Percentiles rank a stretch among this genome's conserved stretches.
Evolutionary conservation across 1,284 basidiomycete species (phyloP).

Genomic region (Xerocomus amazonicus): DNA sequence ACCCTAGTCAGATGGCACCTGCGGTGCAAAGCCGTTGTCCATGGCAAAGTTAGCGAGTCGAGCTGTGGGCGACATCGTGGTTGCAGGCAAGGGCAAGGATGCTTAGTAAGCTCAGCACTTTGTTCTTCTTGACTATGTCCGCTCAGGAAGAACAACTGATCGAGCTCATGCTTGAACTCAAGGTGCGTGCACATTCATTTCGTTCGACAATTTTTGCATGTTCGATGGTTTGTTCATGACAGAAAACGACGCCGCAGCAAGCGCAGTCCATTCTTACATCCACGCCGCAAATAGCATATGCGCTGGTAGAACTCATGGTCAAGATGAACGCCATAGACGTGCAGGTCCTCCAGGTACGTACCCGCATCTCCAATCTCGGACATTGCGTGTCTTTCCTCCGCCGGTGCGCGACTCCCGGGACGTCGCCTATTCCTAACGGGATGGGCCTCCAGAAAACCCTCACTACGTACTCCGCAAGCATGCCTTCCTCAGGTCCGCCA

Average conservation of each 20-base stretch:
- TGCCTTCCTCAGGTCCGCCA: conserved; percentile 24
- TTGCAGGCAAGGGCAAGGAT: not conserved
- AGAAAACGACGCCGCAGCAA: conserved; percentile 72
- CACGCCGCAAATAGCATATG: conserved; percentile 72
- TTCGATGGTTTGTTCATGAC: conserved; percentile 2
- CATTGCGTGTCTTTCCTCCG: not conserved
- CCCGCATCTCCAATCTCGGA: not conserved
- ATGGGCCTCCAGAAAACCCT: conserved; percentile 34
- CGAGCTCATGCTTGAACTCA: conserved; percentile 63
- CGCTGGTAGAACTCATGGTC: conserved; percentile 70
- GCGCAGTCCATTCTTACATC: conserved; percentile 63
- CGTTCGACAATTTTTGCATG: not conserved
- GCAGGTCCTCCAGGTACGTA: conserved; percentile 64
- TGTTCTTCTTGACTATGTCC: conserved; percentile 22
- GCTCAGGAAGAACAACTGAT: conserved; percentile 56
- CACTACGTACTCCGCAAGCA: conserved; percentile 31
- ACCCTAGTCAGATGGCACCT: too few relatives aligned
- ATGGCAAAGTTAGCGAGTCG: too few relatives aligned
- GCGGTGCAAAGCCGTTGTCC: too few relatives aligned
- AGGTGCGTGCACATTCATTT: conserved; percentile 36
- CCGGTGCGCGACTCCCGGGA: not conserved
- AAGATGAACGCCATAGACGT: conserved; percentile 68
- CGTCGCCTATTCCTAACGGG: conserved; percentile 1
- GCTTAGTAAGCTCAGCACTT: conserved; percentile 16
- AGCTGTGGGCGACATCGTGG: not conserved